A percentile compares a stretch with the other conserved stretches of the same genome.
Conservation (phyloP, 179 eudicot species). For the Sideroxylon spinosum region DNA sequence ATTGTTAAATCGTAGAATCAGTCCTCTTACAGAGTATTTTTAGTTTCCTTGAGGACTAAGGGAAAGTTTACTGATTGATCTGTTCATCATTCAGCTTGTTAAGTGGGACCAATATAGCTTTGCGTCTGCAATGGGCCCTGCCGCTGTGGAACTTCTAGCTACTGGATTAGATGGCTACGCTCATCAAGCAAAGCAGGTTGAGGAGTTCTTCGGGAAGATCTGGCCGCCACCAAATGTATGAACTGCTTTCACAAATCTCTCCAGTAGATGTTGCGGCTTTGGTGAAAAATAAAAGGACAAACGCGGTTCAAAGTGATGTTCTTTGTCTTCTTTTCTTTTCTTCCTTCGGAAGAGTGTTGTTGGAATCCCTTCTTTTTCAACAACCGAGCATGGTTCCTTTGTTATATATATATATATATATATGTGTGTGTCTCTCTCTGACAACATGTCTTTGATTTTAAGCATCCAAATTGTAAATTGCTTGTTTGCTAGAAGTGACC, state of each 20-base stretch:
- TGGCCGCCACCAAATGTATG: constrained; percentile 99
- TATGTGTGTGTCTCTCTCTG: too few relatives aligned
- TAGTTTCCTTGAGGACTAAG: background rate
- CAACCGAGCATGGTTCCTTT: background rate
- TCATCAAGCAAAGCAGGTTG: constrained; percentile 70
- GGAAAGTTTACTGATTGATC: background rate
- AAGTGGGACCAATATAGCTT: constrained; percentile 91
- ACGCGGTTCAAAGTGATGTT: background rate
- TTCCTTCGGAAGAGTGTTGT: background rate
- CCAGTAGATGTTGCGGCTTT: background rate
- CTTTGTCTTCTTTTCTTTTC: background rate
- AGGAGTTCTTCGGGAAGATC: constrained; percentile 84
- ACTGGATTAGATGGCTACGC: constrained; percentile 68
- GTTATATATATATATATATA: background rate
- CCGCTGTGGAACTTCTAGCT: constrained; percentile 74
- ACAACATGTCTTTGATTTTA: constrained; percentile 1
- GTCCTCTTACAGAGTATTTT: background rate
- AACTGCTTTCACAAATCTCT: constrained; percentile 18
- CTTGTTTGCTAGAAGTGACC: background rate
- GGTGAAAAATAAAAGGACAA: constrained; percentile 10
- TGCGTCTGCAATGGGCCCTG: constrained; percentile 83
- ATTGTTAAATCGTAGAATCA: too few relatives aligned
- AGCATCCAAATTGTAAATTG: background rate
- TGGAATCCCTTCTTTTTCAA: constrained; percentile 2
- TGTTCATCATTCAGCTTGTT: constrained; percentile 54